phyloP scores from a whole-genome alignment of 306 rosid species.

The apple (Malus domestica) region DNA sequence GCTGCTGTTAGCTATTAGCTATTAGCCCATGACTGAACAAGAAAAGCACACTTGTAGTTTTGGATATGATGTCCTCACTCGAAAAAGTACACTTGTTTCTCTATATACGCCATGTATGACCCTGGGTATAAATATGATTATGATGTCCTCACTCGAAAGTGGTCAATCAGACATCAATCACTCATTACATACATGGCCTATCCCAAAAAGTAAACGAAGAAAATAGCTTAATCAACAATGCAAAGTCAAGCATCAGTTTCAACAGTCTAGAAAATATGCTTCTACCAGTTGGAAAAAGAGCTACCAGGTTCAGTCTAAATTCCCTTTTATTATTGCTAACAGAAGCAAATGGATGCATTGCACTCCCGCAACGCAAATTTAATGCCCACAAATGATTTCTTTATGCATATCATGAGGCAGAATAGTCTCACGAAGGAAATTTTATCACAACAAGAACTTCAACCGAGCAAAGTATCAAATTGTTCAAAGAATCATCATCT shows the following conservation, averaged over 20 bases:
- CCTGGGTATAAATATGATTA: background rate
- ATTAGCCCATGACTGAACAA: background rate
- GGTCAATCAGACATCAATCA: background rate
- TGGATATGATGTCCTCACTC: background rate
- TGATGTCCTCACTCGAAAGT: background rate
- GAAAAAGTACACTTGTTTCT: background rate
- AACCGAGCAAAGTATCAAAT: background rate
- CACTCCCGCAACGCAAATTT: background rate
- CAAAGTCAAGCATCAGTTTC: background rate
- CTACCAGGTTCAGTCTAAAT: background rate
- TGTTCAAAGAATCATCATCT: slow-evolving; percentile 31
- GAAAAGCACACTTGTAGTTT: background rate
- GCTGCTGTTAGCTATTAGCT: background rate
- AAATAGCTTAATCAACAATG: background rate
- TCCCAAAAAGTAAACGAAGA: background rate
- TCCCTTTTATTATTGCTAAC: background rate
- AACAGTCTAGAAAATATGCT: background rate
- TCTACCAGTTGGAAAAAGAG: background rate
- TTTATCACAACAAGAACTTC: slow-evolving; percentile 8
- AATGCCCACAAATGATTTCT: background rate
- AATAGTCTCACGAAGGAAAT: background rate
- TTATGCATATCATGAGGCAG: background rate
- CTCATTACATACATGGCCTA: background rate
- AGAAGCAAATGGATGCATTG: background rate
- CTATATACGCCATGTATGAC: background rate